Evolutionary conservation across 208 protist species (phyloP).

Genomic region (Leishmania martiniquensis): DNA sequence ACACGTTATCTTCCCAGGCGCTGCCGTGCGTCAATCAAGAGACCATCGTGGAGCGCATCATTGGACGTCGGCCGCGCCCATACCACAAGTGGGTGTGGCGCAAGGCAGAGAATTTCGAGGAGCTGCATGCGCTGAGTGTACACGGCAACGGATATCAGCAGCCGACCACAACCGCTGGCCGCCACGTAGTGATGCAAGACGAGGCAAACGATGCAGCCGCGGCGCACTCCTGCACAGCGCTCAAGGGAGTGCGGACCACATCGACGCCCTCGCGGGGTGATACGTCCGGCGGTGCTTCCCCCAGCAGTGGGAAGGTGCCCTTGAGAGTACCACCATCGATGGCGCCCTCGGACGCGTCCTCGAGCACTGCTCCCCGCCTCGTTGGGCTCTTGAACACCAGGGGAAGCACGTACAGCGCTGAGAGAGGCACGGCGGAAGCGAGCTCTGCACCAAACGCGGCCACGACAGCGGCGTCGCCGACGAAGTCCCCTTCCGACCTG

Average conservation of each 20-base stretch:
- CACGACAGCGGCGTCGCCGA: background rate
- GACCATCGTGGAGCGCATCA: conserved; percentile 41
- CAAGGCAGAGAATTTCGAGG: conserved; percentile 36
- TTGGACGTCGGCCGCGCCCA: conserved; percentile 32
- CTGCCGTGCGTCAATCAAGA: conserved; percentile 25
- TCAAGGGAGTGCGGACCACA: background rate
- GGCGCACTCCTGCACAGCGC: background rate
- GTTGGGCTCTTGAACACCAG: background rate
- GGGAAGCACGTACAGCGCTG: no score
- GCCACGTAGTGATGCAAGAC: background rate
- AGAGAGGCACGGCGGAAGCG: background rate
- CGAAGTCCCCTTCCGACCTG: background rate
- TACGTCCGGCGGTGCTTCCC: background rate
- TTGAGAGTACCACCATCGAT: conserved; percentile 13
- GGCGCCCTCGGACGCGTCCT: conserved; percentile 1
- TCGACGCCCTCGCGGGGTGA: background rate
- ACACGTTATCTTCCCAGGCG: conserved; percentile 57
- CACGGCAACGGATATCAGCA: conserved; percentile 31
- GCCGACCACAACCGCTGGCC: no score
- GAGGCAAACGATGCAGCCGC: background rate
- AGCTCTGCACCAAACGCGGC: no score
- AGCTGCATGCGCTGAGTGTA: conserved; percentile 31
- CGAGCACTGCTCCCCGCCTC: background rate
- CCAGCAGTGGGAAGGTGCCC: background rate
- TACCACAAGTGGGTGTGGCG: conserved; percentile 46